These are phyloP conservation scores for Trichaptum fuscoviolaceum DNA, from an alignment of 768 basidiomycete genomes.

Conservation along the genomic window DNA sequence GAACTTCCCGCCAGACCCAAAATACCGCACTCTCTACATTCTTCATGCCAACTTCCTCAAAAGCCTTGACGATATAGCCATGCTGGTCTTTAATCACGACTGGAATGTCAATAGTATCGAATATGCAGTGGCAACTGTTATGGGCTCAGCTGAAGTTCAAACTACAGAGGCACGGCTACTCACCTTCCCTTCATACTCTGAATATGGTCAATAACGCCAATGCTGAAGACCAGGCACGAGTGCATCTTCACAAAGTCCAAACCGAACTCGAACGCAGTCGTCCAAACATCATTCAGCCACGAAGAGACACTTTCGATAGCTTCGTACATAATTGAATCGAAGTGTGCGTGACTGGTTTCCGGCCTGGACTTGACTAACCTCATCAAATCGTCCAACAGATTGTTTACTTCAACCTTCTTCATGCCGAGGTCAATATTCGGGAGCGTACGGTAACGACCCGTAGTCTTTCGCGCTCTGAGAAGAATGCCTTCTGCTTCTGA, in stretches of 20 bases:
- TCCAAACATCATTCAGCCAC: conserved; percentile 68
- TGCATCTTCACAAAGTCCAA: conserved; percentile 50
- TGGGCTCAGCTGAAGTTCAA: background rate
- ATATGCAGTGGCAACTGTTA: conserved; percentile 50
- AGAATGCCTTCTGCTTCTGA: background rate
- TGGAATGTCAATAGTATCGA: conserved; percentile 41
- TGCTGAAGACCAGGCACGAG: conserved; percentile 47
- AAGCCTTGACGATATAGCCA: conserved; percentile 43
- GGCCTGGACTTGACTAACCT: conserved; percentile 49
- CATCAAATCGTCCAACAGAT: conserved; percentile 46
- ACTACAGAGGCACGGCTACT: conserved; percentile 3
- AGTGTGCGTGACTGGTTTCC: conserved; percentile 47
- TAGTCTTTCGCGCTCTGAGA: background rate
- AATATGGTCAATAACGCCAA: conserved; percentile 42
- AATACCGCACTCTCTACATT: conserved; percentile 41
- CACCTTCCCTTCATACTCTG: conserved; percentile 34
- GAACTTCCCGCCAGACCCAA: conserved; percentile 70
- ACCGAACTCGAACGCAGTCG: conserved; percentile 51
- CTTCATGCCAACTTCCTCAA: conserved; percentile 42
- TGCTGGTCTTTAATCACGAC: conserved; percentile 35
- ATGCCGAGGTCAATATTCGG: conserved; percentile 47
- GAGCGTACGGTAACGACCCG: conserved; percentile 28
- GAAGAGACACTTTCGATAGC: conserved; percentile 45
- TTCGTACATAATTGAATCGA: conserved; percentile 51
- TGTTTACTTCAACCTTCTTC: conserved; percentile 51